Conservation (phyloP, 164 flowering plant species). For the Malania oleifera region DNA sequence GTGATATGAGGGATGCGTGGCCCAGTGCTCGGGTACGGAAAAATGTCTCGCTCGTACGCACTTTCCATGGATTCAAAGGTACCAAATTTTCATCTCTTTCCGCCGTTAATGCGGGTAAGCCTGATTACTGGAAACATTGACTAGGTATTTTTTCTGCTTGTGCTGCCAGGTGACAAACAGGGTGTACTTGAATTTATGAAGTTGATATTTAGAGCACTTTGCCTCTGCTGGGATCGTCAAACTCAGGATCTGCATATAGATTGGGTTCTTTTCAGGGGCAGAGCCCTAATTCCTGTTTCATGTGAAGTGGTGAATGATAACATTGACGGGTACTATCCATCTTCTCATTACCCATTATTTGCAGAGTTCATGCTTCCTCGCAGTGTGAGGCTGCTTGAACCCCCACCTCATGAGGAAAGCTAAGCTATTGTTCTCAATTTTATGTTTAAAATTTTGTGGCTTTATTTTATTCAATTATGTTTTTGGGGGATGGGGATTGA, state of each 20-base stretch:
- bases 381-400: slow-evolving; percentile 60
- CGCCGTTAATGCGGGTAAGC: not conserved
- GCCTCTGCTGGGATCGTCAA: slow-evolving; percentile 99
- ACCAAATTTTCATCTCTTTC: not conserved
- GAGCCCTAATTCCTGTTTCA: slow-evolving; percentile 70
- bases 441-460: no score
- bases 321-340: slow-evolving; percentile 80
- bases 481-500: no score
- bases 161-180: slow-evolving; percentile 73
- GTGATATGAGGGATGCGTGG: slow-evolving; percentile 99
- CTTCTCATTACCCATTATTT: slow-evolving; percentile 87
- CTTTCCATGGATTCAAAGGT: slow-evolving; percentile 97
- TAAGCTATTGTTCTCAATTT: not conserved
- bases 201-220: slow-evolving; percentile 80
- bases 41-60: slow-evolving; percentile 74
- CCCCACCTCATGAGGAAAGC: slow-evolving; percentile 39
- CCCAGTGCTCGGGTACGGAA: slow-evolving; percentile 86
- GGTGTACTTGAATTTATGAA: slow-evolving; percentile 79
- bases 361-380: slow-evolving; percentile 93
- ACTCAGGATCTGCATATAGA: slow-evolving; percentile 92
- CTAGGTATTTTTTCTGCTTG: not conserved
- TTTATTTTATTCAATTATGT: no score
- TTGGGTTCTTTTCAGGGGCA: slow-evolving; percentile 90
- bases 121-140: not conserved
- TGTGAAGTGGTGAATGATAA: slow-evolving; percentile 84